phyloP scores from a whole-genome alignment of 768 basidiomycete species.

The Butyriboletus loyo region DNA sequence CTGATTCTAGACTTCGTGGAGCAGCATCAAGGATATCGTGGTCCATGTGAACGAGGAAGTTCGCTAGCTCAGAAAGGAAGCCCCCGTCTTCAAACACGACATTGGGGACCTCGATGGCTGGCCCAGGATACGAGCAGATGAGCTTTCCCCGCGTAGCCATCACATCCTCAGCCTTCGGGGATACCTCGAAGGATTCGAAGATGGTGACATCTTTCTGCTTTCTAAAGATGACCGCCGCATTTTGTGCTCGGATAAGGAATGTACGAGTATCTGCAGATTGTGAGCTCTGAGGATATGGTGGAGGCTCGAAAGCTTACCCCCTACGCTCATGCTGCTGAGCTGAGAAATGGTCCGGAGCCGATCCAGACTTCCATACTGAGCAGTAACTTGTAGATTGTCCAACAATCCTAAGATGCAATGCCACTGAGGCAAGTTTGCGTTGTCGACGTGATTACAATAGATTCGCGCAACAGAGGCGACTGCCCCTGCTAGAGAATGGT shows the following conservation, averaged over 20 bases:
- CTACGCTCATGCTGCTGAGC: constrained; percentile 16
- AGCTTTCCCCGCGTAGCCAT: constrained; percentile 43
- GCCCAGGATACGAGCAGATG: constrained; percentile 45
- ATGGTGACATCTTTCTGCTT: constrained; percentile 24
- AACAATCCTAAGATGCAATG: constrained; percentile 31
- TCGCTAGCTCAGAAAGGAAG: constrained; percentile 36
- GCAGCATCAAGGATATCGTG: not conserved
- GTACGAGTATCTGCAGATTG: constrained; percentile 32
- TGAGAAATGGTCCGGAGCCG: constrained; percentile 11
- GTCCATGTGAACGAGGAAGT: constrained; percentile 31
- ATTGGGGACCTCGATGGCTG: constrained; percentile 38
- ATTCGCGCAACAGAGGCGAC: constrained; percentile 16
- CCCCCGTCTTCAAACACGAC: constrained; percentile 22
- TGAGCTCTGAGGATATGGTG: not conserved
- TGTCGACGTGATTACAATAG: constrained; percentile 11
- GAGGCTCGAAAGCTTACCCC: constrained; percentile 12
- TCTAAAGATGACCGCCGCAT: constrained; percentile 46
- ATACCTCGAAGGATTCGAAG: constrained; percentile 48
- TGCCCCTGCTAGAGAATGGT: constrained; percentile 25
- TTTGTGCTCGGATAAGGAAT: constrained; percentile 44
- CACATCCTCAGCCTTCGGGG: constrained; percentile 34
- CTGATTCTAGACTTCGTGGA: constrained; percentile 38
- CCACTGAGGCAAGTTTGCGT: constrained; percentile 27
- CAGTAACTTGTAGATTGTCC: constrained; percentile 16
- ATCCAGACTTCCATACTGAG: not conserved